Percentiles rank a stretch among this genome's conserved stretches.
Evolutionary conservation across 345 rosid genomes (phyloP).

Genomic region (Mercurialis annua): DNA sequence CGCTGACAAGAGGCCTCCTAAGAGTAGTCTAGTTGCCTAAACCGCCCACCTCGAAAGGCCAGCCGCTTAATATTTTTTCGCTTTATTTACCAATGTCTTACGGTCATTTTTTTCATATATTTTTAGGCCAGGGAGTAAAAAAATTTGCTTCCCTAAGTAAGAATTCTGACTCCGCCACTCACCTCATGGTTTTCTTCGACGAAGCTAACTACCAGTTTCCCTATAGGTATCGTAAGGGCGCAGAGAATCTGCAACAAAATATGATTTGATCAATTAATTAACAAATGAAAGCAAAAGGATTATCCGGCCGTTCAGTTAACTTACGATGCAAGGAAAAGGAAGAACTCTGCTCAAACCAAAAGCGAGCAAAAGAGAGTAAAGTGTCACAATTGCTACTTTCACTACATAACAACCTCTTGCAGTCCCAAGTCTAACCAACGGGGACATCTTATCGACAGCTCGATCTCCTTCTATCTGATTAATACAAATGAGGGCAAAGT

Average conservation of each 20-base stretch:
- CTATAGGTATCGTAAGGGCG: constrained; percentile 69
- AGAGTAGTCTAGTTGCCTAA: too few species aligned
- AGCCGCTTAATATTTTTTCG: too few species aligned
- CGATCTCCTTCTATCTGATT: constrained; percentile 68
- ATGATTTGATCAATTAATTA: not conserved
- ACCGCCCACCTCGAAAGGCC: too few species aligned
- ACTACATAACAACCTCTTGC: constrained; percentile 52
- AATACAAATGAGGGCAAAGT: not conserved
- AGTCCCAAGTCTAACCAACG: constrained; percentile 81
- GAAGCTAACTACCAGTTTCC: constrained; percentile 52
- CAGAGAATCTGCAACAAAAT: constrained; percentile 53
- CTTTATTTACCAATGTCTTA: too few species aligned
- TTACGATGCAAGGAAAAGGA: constrained; percentile 64
- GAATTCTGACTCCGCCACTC: too few species aligned
- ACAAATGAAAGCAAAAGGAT: not conserved
- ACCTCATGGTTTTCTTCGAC: constrained; percentile 79
- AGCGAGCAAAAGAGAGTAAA: constrained; percentile 45
- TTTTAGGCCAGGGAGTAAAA: too few species aligned
- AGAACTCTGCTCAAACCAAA: constrained; percentile 54
- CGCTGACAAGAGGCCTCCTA: too few species aligned
- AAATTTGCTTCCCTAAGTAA: too few species aligned
- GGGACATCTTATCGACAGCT: constrained; percentile 73
- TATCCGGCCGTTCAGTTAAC: constrained; percentile 19
- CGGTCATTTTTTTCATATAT: too few species aligned
- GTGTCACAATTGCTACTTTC: constrained; percentile 41